phyloP scores from a whole-genome alignment of 495 filamentous ascomycete genomes.

The Podospora anserina region DNA sequence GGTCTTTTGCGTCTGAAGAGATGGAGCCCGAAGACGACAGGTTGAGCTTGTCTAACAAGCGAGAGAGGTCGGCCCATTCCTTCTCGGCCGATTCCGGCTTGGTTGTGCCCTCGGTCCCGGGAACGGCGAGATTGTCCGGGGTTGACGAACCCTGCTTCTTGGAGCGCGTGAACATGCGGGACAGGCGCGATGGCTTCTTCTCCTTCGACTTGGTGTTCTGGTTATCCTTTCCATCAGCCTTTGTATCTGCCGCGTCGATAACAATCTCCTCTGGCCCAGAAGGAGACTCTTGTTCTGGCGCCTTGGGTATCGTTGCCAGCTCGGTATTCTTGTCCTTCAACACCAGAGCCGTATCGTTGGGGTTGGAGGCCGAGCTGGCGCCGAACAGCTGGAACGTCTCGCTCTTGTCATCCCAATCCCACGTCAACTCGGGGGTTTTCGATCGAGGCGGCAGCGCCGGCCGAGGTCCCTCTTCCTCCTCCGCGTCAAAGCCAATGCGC shows the following conservation, averaged over 20 bases:
- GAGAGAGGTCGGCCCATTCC: constrained; percentile 72
- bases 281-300: background rate
- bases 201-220: constrained; percentile 7
- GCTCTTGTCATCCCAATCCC: constrained; percentile 36
- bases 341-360: constrained; percentile 2
- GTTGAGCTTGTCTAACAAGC: constrained; percentile 68
- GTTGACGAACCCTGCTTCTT: constrained; percentile 9
- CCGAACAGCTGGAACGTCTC: constrained; percentile 29
- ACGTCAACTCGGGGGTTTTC: constrained; percentile 44
- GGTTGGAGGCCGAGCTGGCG: background rate
- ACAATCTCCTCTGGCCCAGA: background rate
- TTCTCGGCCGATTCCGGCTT: constrained; percentile 28
- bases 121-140: constrained; percentile 25
- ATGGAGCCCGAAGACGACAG: constrained; percentile 57
- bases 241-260: constrained; percentile 1
- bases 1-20: constrained; percentile 63
- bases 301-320: constrained; percentile 5
- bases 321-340: constrained; percentile 13
- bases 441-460: constrained; percentile 43
- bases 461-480: constrained; percentile 35
- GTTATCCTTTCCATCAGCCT: constrained; percentile 16
- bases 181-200: constrained; percentile 28
- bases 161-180: constrained; percentile 27
- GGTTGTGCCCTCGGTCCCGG: constrained; percentile 22
- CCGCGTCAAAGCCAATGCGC: constrained; percentile 16